phyloP scores from a whole-genome alignment of 2,329 filamentous ascomycete genomes.

The Gnomoniopsis smithogilvyi region DNA sequence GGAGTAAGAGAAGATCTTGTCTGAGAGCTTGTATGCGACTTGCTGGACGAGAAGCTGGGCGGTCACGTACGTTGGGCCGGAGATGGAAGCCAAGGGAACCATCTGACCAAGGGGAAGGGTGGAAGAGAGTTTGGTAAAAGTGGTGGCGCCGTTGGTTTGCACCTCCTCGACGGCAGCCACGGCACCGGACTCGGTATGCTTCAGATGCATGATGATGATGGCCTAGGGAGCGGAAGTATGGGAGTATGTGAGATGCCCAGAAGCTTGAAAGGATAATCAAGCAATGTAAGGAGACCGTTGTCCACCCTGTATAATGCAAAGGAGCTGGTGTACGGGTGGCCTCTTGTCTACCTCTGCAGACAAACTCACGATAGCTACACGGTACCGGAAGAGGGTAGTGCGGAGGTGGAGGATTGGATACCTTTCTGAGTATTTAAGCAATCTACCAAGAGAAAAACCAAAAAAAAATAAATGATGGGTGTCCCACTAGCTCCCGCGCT shows the following conservation, averaged over 20 bases:
- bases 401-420: background rate
- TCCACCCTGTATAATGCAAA: background rate
- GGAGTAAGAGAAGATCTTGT: conserved; percentile 97
- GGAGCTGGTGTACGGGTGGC: background rate
- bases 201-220: conserved; percentile 24
- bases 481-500: conserved; percentile 4
- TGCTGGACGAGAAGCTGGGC: conserved; percentile 94
- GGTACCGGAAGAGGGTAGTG: background rate
- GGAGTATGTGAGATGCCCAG: background rate
- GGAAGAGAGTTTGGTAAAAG: conserved; percentile 44
- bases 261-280: background rate
- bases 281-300: background rate
- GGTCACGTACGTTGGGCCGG: conserved; percentile 87
- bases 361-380: background rate
- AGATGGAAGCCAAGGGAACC: conserved; percentile 59
- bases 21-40: conserved; percentile 89
- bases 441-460: background rate
- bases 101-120: conserved; percentile 56
- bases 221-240: background rate
- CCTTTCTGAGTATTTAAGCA: background rate
- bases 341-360: background rate
- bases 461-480: background rate
- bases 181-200: conserved; percentile 34
- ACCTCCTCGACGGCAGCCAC: conserved; percentile 24
- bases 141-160: conserved; percentile 28